These are phyloP conservation scores for Garcileccinum viscosum DNA, from an alignment of 1,284 basidiomycete genomes.

Conservation along the genomic window DNA sequence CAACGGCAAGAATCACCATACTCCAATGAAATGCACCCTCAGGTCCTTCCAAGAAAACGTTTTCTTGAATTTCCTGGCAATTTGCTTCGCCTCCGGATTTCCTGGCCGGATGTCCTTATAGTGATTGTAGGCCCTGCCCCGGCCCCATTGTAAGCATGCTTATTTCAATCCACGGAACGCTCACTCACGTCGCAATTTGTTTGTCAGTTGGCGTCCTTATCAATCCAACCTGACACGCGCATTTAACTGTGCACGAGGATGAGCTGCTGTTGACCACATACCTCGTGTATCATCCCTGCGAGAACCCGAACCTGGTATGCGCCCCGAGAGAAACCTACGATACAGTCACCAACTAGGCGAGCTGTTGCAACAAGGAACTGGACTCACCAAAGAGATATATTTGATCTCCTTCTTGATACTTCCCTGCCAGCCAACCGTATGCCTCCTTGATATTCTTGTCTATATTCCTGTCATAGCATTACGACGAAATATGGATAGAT, in stretches of 20 bases:
- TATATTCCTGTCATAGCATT: constrained; percentile 24
- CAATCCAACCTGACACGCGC: constrained; percentile 16
- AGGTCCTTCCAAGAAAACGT: constrained; percentile 13
- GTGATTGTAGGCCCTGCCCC: constrained; percentile 43
- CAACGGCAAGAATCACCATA: constrained; percentile 29
- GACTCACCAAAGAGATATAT: constrained; percentile 50
- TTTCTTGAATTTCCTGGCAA: neutral
- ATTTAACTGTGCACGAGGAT: neutral
- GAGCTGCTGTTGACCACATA: constrained; percentile 13
- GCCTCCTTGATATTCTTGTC: constrained; percentile 33
- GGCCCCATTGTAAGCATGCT: neutral
- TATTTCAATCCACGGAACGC: neutral
- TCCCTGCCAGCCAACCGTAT: constrained; percentile 48
- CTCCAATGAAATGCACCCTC: constrained; percentile 44
- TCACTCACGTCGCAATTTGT: constrained; percentile 19
- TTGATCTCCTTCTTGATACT: constrained; percentile 44
- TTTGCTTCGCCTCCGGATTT: neutral
- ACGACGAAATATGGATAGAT: neutral
- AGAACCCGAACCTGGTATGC: constrained; percentile 49
- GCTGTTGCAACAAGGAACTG: neutral
- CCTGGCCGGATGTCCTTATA: constrained; percentile 29
- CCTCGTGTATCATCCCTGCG: constrained; percentile 46
- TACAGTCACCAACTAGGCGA: neutral
- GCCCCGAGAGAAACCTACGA: constrained; percentile 47
- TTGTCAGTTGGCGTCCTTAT: constrained; percentile 18